Percentiles rank a stretch among this genome's conserved stretches.
phyloP scores from a whole-genome alignment of 2,329 filamentous ascomycete genomes.

The Trichoderma polysporum region DNA sequence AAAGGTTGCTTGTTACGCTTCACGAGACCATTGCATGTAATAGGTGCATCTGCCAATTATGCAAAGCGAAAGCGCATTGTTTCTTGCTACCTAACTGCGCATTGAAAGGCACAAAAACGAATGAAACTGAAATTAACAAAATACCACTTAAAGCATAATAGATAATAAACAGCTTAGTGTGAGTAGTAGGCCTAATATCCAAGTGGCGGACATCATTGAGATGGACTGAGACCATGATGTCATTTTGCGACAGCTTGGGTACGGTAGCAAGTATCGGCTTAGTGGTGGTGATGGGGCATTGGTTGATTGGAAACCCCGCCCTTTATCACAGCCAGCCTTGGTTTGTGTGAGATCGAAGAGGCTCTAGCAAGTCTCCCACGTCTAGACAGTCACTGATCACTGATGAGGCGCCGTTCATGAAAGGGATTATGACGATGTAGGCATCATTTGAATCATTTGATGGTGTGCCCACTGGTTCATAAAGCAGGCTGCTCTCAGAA shows the following conservation, averaged over 20 bases:
- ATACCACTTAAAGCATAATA: not conserved
- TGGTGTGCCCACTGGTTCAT: not conserved
- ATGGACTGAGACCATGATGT: constrained; percentile 38
- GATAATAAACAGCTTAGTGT: not conserved
- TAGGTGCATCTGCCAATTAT: not conserved
- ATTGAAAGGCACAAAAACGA: not conserved
- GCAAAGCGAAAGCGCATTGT: not conserved
- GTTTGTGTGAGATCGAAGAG: not conserved
- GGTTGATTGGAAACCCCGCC: not conserved
- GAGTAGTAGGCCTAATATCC: no score
- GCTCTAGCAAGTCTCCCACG: not conserved
- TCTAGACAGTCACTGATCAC: not conserved
- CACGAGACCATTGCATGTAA: not conserved
- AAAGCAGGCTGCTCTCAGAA: not conserved
- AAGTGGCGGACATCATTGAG: constrained; percentile 19
- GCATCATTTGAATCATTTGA: not conserved
- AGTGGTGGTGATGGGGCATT: not conserved
- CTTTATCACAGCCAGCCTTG: not conserved
- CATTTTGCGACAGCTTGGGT: no score
- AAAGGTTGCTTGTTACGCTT: not conserved
- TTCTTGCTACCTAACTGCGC: not conserved
- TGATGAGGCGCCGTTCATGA: not conserved
- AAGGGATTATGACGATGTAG: not conserved
- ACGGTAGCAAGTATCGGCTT: no score
- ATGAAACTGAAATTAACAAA: not conserved